A percentile compares a stretch with the other conserved stretches of the same genome.
phyloP scores from a whole-genome alignment of 1,139 yeast species.

The Geotrichum bryndzae region DNA sequence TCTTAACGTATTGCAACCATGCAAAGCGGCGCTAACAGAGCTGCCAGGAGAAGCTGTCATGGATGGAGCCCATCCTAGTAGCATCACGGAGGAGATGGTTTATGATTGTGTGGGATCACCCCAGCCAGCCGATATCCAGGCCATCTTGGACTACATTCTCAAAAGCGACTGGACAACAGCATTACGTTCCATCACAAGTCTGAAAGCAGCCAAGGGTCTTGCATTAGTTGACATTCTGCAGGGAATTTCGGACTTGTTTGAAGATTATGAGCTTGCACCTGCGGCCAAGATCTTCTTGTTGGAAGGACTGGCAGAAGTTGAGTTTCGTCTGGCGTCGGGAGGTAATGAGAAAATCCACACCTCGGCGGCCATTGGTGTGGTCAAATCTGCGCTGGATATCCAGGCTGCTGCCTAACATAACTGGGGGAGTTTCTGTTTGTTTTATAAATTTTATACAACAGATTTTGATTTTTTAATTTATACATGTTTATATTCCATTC shows the following conservation, averaged over 20 bases:
- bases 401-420: slow-evolving; percentile 20
- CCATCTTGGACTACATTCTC: slow-evolving; percentile 67
- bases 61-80: slow-evolving; percentile 18
- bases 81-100: slow-evolving; percentile 64
- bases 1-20: slow-evolving; percentile 87
- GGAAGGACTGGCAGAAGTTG: slow-evolving; percentile 74
- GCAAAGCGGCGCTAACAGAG: slow-evolving; percentile 64
- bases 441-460: neutral
- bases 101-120: slow-evolving; percentile 97
- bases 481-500: too few relatives aligned
- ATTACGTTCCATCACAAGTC: slow-evolving; percentile 52
- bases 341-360: slow-evolving; percentile 88
- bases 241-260: slow-evolving; percentile 67
- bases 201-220: slow-evolving; percentile 70
- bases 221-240: slow-evolving; percentile 81
- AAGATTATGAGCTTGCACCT: slow-evolving; percentile 57
- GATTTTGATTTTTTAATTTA: too few relatives aligned
- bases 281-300: slow-evolving; percentile 57
- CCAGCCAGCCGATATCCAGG: slow-evolving; percentile 75
- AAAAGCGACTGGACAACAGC: slow-evolving; percentile 87
- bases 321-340: slow-evolving; percentile 84
- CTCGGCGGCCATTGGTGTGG: slow-evolving; percentile 83
- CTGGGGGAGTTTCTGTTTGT: neutral
- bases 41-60: slow-evolving; percentile 26
- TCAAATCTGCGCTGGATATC: slow-evolving; percentile 51